A percentile compares a stretch with the other conserved stretches of the same genome.
Evolutionary conservation across 805 yeast genomes (phyloP).

Genomic region (Spathaspora sp.): DNA sequence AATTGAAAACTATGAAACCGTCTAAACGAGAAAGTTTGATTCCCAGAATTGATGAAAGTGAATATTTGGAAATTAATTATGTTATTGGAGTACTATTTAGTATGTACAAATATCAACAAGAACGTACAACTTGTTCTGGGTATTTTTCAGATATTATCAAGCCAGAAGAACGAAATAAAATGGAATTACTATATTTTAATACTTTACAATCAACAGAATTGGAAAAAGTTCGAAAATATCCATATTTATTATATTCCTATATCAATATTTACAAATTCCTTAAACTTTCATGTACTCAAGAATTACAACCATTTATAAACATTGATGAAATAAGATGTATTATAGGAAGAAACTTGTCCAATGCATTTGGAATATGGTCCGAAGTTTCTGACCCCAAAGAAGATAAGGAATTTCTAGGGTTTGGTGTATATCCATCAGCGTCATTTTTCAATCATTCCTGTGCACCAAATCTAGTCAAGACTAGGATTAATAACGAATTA

Average conservation of each 20-base stretch:
- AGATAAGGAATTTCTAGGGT: conserved; percentile 54
- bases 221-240: conserved; percentile 42
- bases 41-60: conserved; percentile 50
- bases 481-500: conserved; percentile 37
- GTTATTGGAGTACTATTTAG: conserved; percentile 37
- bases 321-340: conserved; percentile 40
- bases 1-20: conserved; percentile 26
- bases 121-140: not conserved
- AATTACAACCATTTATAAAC: conserved; percentile 32
- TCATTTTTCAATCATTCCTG: conserved; percentile 71
- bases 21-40: conserved; percentile 31
- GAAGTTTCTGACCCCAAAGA: conserved; percentile 32
- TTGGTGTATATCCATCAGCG: conserved; percentile 57
- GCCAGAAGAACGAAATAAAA: conserved; percentile 1
- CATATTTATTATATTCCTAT: conserved; percentile 46
- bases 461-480: conserved; percentile 49
- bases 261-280: conserved; percentile 47
- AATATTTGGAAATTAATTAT: conserved; percentile 49
- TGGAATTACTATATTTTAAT: conserved; percentile 30
- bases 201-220: conserved; percentile 51
- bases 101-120: conserved; percentile 12
- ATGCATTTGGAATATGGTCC: conserved; percentile 71
- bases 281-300: conserved; percentile 32
- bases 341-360: conserved; percentile 59
- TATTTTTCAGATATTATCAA: not conserved